A percentile compares a stretch with the other conserved stretches of the same genome.
These are phyloP conservation scores for Vanrija sp. DNA, from an alignment of 1,284 basidiomycete genomes.

Conservation along the genomic window DNA sequence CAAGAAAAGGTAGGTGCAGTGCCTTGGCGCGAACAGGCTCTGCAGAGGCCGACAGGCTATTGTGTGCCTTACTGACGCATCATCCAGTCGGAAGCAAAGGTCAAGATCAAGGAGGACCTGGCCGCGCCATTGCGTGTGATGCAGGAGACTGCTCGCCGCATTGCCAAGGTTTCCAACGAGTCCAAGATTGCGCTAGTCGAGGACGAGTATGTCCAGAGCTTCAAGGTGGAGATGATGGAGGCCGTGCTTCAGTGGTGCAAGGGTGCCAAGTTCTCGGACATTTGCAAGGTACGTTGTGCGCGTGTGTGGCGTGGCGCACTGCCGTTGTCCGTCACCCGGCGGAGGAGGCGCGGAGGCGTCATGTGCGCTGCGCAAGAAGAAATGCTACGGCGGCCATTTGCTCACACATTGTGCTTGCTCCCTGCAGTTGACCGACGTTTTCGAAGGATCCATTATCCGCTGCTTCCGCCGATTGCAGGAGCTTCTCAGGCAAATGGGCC, in stretches of 20 bases:
- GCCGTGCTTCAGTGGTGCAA: conserved; percentile 96
- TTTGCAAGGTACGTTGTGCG: conserved; percentile 71
- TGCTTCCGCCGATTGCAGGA: conserved; percentile 92
- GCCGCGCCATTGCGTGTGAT: conserved; percentile 86
- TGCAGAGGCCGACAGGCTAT: neutral
- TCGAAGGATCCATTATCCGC: conserved; percentile 91
- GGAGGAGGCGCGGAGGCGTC: no score
- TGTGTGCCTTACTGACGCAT: conserved; percentile 1
- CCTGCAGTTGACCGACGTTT: conserved; percentile 76
- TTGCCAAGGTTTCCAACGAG: conserved; percentile 93
- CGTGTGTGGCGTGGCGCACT: no score
- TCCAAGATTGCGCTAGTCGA: conserved; percentile 83
- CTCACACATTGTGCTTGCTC: no score
- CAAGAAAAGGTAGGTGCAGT: conserved; percentile 74
- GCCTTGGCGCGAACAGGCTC: no score
- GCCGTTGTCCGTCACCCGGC: neutral
- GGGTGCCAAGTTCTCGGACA: conserved; percentile 92
- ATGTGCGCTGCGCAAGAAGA: no score
- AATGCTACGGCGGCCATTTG: neutral
- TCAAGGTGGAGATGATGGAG: conserved; percentile 99
- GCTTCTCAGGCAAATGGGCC: conserved; percentile 89
- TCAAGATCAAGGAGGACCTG: conserved; percentile 85
- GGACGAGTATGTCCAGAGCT: conserved; percentile 92
- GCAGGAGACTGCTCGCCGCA: conserved; percentile 91
- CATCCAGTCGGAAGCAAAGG: conserved; percentile 75